Evolutionary conservation across 306 rosid genomes (phyloP), one percentile per base, ranked within the genome.

Genomic region (Senna tora): DNA sequence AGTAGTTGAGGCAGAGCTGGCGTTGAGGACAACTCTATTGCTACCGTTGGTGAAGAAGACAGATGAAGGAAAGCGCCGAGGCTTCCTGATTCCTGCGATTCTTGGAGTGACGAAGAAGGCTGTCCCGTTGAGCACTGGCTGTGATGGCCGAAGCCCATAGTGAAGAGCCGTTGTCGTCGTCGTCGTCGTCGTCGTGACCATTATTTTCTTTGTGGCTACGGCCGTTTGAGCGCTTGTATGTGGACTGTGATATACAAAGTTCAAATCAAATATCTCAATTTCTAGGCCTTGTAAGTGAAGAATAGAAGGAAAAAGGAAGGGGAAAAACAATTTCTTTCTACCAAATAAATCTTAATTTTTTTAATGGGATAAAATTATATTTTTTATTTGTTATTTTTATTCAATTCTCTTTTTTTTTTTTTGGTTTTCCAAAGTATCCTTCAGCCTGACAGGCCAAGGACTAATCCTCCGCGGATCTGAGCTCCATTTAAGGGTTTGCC

Each of bases 91-190:
- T 55, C n/a, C 57, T 32, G 20, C 0, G 53, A 47, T 15, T 43
- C 6, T 22, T 12, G 78, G 43, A 54, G 75, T 65, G 77, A 61
- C 4, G 54, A 78, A 71, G 9, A 54, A 65, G 32, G 50, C 2
- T 58, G 46, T 61, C 9, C 14, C 50, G n/a, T 49, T 71, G 52
- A 61, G 71, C 43, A 49, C 20, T 45, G 50, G 0, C 16, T 67
- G 73, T 56, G 82, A 54, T 22, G 62, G 61, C 53, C 49, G 56
- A 66, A 46, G 69, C 49, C 72, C 64, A 59, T 78, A 71, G 12
- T 20, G 65, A 61, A 71, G 59, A 53, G 66, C 76, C 10, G 10
- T 34, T 25, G 65, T 59, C 45, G 25, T 16, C 36, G 42, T 33
- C 38, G 39, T 36, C 39, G 39, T 36, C 39, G 20, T 34, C 46